Conservation (phyloP, 257 asterid species). For the Scutellaria barbata region DNA sequence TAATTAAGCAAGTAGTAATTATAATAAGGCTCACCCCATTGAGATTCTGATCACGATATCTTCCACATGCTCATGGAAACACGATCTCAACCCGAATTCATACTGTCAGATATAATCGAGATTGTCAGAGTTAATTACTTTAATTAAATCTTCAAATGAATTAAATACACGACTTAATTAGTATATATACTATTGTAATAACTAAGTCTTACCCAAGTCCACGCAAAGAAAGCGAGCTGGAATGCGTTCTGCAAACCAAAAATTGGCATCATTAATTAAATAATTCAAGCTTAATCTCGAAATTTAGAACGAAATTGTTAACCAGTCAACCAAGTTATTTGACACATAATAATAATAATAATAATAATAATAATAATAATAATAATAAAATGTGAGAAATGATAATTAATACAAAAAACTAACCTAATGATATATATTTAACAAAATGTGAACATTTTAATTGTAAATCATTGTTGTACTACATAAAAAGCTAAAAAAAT, state of each 20-base stretch:
- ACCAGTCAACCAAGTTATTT: too few relatives aligned
- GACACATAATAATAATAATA: too few relatives aligned
- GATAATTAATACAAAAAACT: too few relatives aligned
- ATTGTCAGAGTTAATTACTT: constrained; percentile 25
- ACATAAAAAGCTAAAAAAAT: too few relatives aligned
- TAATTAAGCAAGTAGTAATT: background rate
- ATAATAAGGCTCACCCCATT: constrained; percentile 69
- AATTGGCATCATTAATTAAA: background rate
- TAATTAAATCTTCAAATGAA: background rate
- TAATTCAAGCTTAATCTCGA: background rate
- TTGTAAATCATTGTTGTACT: too few relatives aligned
- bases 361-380: too few relatives aligned
- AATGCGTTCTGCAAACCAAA: constrained; percentile 73
- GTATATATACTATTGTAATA: background rate
- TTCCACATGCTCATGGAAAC: constrained; percentile 77
- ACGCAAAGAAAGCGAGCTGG: constrained; percentile 86
- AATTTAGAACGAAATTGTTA: background rate
- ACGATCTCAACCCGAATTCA: constrained; percentile 73
- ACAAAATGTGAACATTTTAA: too few relatives aligned
- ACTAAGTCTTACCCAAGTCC: constrained; percentile 73
- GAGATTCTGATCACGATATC: constrained; percentile 75
- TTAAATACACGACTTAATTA: background rate
- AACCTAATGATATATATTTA: too few relatives aligned
- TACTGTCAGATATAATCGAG: constrained; percentile 44
- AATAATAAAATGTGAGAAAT: too few relatives aligned